A percentile compares a stretch with the other conserved stretches of the same genome.
Evolutionary conservation across 148 eudicot genomes (phyloP).

Genomic region (Diospyros kaki): DNA sequence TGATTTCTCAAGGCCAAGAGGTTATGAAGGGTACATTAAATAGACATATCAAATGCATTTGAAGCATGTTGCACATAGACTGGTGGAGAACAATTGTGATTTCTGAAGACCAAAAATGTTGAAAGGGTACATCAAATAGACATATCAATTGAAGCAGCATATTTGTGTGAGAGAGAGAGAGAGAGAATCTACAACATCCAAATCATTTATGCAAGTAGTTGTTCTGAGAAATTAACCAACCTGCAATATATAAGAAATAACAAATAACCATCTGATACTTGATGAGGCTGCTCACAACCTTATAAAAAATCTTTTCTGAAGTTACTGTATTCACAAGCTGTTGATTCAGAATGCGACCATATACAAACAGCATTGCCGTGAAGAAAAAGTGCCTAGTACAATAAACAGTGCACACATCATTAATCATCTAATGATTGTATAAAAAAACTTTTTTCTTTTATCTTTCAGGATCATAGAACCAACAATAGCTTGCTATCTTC

Average conservation of each 20-base stretch:
- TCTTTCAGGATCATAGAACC: background rate
- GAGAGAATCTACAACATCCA: background rate
- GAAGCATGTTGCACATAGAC: background rate
- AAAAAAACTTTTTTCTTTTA: background rate
- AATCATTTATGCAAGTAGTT: background rate
- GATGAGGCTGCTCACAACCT: constrained; percentile 62
- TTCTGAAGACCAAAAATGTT: too few species aligned
- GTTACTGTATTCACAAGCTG: constrained; percentile 84
- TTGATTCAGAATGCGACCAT: constrained; percentile 82
- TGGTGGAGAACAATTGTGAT: too few species aligned
- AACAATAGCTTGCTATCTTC: background rate
- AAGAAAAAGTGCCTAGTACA: constrained; percentile 82
- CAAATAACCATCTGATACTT: constrained; percentile 92
- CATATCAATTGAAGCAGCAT: background rate
- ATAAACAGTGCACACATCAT: background rate
- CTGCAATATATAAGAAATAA: constrained; percentile 85
- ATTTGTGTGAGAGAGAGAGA: background rate
- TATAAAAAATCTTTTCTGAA: constrained; percentile 60
- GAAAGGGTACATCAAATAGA: background rate
- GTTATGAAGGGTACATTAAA: too few species aligned
- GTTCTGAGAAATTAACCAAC: constrained; percentile 26
- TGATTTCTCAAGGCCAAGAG: too few species aligned
- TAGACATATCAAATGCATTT: background rate
- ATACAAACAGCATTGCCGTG: constrained; percentile 91
- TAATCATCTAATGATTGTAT: background rate